Percentiles rank a stretch among this genome's conserved stretches.
phyloP scores from a whole-genome alignment of 257 asterid species.

The Ilex asprella region DNA sequence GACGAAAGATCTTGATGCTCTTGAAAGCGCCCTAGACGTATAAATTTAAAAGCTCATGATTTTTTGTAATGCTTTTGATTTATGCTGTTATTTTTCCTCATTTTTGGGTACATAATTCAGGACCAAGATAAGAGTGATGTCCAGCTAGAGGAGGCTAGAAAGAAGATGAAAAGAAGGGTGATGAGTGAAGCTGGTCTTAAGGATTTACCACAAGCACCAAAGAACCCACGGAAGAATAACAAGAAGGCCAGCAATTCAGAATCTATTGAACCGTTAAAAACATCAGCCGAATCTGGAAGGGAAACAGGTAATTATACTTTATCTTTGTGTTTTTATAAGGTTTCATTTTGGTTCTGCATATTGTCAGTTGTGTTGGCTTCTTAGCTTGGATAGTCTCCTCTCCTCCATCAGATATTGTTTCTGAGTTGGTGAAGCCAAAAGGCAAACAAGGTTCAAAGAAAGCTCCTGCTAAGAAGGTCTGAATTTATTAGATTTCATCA shows the following conservation, averaged over 20 bases:
- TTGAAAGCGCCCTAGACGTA: conserved; percentile 65
- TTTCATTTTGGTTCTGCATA: not conserved
- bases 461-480: conserved; percentile 71
- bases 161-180: conserved; percentile 31
- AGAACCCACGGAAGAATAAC: conserved; percentile 43
- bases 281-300: conserved; percentile 28
- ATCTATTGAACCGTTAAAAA: conserved; percentile 53
- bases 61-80: not conserved
- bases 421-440: conserved; percentile 51
- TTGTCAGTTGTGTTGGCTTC: not conserved
- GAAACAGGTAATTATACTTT: conserved; percentile 39
- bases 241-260: conserved; percentile 45
- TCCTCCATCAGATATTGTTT: conserved; percentile 31
- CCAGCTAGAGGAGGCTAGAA: conserved; percentile 28
- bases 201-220: conserved; percentile 27
- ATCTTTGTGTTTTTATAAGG: not conserved
- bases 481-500: not conserved
- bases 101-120: conserved; percentile 27
- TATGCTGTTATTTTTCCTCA: not conserved
- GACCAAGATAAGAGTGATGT: conserved; percentile 42
- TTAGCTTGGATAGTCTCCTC: not conserved
- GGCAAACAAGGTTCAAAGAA: conserved; percentile 66
- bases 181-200: conserved; percentile 18
- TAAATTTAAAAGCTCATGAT: conserved; percentile 11
- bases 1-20: conserved; percentile 71